Percentiles rank a stretch among this genome's conserved stretches.
phyloP scores from a whole-genome alignment of 208 protist genomes.

The Trypanosoma melophagium region DNA sequence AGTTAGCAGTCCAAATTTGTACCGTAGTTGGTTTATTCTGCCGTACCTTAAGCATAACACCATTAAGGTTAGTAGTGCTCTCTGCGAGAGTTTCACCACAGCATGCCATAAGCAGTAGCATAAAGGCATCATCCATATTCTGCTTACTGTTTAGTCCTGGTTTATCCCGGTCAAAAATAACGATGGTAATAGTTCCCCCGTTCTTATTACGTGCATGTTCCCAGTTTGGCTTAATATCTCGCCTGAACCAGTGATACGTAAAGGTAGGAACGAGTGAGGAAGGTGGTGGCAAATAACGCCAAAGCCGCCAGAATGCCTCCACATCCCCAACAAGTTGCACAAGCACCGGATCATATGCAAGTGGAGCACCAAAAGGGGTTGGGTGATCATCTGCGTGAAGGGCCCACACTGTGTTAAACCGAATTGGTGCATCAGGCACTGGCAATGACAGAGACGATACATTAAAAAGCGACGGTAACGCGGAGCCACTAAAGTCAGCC shows the following conservation, averaged over 20 bases:
- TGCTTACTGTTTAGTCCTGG: constrained; percentile 71
- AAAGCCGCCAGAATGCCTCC: constrained; percentile 82
- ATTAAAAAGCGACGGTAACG: constrained; percentile 16
- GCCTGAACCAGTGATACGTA: constrained; percentile 88
- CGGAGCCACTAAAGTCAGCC: constrained; percentile 29
- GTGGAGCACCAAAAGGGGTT: constrained; percentile 20
- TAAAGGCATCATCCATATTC: constrained; percentile 82
- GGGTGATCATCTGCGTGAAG: constrained; percentile 84
- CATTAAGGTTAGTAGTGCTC: constrained; percentile 70
- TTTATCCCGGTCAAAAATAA: constrained; percentile 81
- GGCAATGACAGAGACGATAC: constrained; percentile 3
- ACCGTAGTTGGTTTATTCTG: constrained; percentile 72
- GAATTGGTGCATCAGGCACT: constrained; percentile 39
- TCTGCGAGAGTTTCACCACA: constrained; percentile 73
- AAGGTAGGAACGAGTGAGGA: constrained; percentile 57
- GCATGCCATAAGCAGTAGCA: constrained; percentile 69
- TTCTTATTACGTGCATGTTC: constrained; percentile 84
- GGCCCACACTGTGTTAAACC: constrained; percentile 71
- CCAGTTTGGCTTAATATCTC: constrained; percentile 83
- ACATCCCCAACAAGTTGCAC: constrained; percentile 71
- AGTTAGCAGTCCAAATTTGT: constrained; percentile 81
- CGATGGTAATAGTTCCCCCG: constrained; percentile 78
- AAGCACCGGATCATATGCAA: constrained; percentile 65
- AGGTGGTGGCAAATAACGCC: constrained; percentile 67
- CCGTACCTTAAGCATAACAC: constrained; percentile 84